Evolutionary conservation across 2,329 filamentous ascomycete species (phyloP), one percentile per base, ranked within the genome.

Genomic region (Nemania abortiva): DNA sequence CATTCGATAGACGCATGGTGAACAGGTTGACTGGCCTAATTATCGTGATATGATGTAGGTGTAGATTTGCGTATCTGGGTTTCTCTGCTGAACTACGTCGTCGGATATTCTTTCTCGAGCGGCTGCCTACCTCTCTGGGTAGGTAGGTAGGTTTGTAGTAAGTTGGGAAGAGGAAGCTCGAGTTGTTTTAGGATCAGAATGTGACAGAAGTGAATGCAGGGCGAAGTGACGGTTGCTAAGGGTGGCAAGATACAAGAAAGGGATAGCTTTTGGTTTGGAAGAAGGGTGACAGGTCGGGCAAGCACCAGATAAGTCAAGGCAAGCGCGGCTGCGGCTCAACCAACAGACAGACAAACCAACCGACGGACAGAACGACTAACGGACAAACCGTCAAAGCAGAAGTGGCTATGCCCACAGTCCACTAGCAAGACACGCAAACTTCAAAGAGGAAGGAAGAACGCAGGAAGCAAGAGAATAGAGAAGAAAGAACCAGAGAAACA

Each of bases 1-100:
- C 72, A 49, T 55, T 69, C 24, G 74, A 77, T 1, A 73, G 65
- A 69, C 73, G 75, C 77, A 79, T 79, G 1, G 70, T 75, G 70
- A 63, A 20, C 5, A 29, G 24, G 24, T 34, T 42, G 45, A 29
- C 61, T 57, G 47, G 20, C 22, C 3, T 13, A 20, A 20, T 27
- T 52, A 5, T 3, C 47, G 42, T 37, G 54, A 4, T 31, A 37
- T 20, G 55, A 45, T 54, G 9, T 47, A 27, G 52, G 27, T 49
- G 13, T 55, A 52, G 20, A 27, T 34, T 49, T 24, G 13, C 13
- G 29, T 31, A 37, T 56, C 20, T 2, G 13, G 22, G n/a, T 3
- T 52, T 15, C 49, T 56, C 20, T 47, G 49, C 37, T 11, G 15
- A 47, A 22, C 34, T 61, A 24, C n/a, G 49, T 47, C 20, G 55